phyloP scores from a whole-genome alignment of 495 filamentous ascomycete genomes.

The Xanthoparmelia taractica region DNA sequence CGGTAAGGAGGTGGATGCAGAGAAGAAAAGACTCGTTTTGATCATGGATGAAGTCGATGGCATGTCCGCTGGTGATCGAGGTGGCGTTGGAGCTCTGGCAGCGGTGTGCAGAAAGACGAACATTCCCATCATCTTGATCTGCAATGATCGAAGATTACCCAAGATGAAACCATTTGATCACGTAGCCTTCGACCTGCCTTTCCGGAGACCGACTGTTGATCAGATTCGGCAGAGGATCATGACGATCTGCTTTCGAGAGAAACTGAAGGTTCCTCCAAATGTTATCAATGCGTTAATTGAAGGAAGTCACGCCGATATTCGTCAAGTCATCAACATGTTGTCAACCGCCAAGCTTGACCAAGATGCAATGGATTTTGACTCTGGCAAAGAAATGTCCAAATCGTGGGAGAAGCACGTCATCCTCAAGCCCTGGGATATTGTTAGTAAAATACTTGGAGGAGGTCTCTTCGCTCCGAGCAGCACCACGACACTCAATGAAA shows the following conservation, averaged over 20 bases:
- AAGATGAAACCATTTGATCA: constrained; percentile 98
- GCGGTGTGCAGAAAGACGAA: constrained; percentile 90
- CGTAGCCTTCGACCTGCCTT: constrained; percentile 75
- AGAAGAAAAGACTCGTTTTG: constrained; percentile 85
- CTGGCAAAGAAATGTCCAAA: constrained; percentile 88
- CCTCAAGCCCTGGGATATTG: constrained; percentile 97
- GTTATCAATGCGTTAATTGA: constrained; percentile 95
- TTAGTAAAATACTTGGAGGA: constrained; percentile 77
- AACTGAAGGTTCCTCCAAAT: constrained; percentile 70
- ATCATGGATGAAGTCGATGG: constrained; percentile 99
- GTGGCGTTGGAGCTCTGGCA: constrained; percentile 89
- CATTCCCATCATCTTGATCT: constrained; percentile 93
- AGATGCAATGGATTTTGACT: constrained; percentile 65
- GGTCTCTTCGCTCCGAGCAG: constrained; percentile 77
- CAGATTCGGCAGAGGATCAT: constrained; percentile 83
- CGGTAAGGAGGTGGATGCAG: constrained; percentile 66
- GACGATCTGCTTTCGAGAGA: constrained; percentile 90
- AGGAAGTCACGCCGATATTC: constrained; percentile 88
- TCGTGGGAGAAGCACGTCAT: constrained; percentile 97
- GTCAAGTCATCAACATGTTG: constrained; percentile 98
- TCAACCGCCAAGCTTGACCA: constrained; percentile 87
- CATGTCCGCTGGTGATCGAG: constrained; percentile 95
- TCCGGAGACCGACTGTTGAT: constrained; percentile 80
- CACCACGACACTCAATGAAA: constrained; percentile 85
- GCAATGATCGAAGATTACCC: constrained; percentile 82